These are phyloP conservation scores for Aspergillus japonicus DNA, from an alignment of 2,329 filamentous ascomycete species.

Conservation along the genomic window DNA sequence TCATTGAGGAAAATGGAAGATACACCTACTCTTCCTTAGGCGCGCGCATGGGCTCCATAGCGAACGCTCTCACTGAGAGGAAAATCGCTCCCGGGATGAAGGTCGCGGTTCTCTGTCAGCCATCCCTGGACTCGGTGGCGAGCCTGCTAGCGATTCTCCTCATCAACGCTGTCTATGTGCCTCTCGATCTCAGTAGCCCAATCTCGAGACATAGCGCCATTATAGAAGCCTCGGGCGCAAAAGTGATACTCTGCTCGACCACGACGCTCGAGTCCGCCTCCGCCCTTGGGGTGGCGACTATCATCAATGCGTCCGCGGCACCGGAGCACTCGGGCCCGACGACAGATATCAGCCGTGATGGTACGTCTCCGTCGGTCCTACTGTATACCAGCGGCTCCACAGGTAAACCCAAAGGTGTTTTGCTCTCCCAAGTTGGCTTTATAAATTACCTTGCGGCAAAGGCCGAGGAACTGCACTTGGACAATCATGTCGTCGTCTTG, in stretches of 20 bases:
- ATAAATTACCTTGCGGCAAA: background rate
- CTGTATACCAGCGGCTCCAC: slow-evolving; percentile 11
- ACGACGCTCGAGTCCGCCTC: background rate
- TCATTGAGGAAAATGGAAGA: background rate
- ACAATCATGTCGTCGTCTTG: background rate
- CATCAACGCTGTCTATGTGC: slow-evolving; percentile 36
- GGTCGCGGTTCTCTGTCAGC: background rate
- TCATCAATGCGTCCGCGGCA: background rate
- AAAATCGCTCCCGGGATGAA: background rate
- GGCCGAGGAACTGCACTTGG: background rate
- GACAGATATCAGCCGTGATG: too few relatives aligned
- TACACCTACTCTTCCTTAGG: background rate
- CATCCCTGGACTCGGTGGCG: background rate
- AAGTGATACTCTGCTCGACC: background rate
- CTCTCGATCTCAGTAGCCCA: slow-evolving; percentile 36
- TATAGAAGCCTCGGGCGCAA: background rate
- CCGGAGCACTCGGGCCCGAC: background rate
- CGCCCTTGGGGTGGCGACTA: background rate
- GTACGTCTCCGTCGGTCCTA: background rate
- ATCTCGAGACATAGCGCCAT: background rate
- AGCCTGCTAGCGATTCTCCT: slow-evolving; percentile 7
- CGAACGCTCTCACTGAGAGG: background rate
- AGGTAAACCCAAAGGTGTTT: slow-evolving; percentile 1
- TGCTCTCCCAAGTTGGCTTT: background rate
- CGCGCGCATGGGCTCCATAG: background rate